Base-by-base conservation (phyloP, 2,329 filamentous ascomycete genomes). In the Apiospora marii region DNA sequence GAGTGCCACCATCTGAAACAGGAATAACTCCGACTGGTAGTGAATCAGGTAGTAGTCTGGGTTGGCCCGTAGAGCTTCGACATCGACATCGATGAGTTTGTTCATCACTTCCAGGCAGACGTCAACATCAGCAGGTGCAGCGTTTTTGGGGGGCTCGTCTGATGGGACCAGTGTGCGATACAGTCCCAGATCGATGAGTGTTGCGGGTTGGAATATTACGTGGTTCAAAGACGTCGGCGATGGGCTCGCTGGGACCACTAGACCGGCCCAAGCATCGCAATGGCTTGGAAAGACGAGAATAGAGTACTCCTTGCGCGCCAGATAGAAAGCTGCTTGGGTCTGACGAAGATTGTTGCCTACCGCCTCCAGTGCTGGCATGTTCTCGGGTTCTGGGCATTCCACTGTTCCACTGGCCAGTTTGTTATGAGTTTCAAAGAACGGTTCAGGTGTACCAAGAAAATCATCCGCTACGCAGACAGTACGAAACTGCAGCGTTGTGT, bases 251-350 rank as follows among this genome's bases (percentile, higher is more conserved):
- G 76, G 71, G 22, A 71, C 68, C 10, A 69, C 68, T 14, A 81
- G 72, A 41, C 68, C 70, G 37, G 74, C 67, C 80, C 80, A 81
- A 19, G 58, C 72, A 34, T 74, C 53, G 64, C 74, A 78, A 12
- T 73, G 68, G 24, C 70, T 69, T 44, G 80, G 78, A 70, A 79
- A 81, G 4, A 81, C 74, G 8, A 81, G 72, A 27, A 81, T 78
- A 4, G 79, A 80, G 71, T 77, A 81, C 8, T 77, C 73, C 24
- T 68, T 61, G 19, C 76, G 72, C 41, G 78, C 73, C 51, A 80
- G 58, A 70, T 80, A 79, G 64, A 78, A 71, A 22, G 74, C 79
- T 27, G 73, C 75, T 13, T 75, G 77, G 1, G 30, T 22, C 41
- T 71, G 75, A 51, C 73, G 75, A 34, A 81, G 71, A 41, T 77